Base-by-base conservation (phyloP, 768 basidiomycete species). In the Lactarius indigo region DNA sequence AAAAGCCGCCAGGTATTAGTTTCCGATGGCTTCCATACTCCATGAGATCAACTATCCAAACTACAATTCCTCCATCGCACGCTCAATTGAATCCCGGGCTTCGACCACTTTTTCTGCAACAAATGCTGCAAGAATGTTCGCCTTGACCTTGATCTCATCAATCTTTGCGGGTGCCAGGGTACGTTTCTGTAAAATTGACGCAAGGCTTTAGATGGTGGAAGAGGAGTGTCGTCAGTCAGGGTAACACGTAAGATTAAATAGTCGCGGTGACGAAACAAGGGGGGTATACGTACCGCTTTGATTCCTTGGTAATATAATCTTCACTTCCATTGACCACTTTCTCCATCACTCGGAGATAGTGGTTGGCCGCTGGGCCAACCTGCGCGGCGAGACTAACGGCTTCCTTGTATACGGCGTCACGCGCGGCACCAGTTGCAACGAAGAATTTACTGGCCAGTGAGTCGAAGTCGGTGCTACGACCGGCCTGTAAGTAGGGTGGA, bases 121-220 rank as follows among this genome's bases (percentile, higher is more conserved):
- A 65, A 94, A 93, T 0, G 90, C 85, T 18, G 78, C 75, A 57
- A 94, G 83, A 72, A 98, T 85, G 80, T 98, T 98, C 62, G 86
- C 83, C 80, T 96, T 98, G 75, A 91, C 84, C 78, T 92, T 91
- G 74, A 98, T 88, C 79, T 98, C 94, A 74, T 99, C 97, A 52
- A 95, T 78, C 79, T 98, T 98, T 50, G 82, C 77, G 0, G 84
- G 82, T 9, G 90, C 82, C 52, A 98, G 80, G n/a, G 81, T 87
- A 58, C 89, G 87, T 77, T 95, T 96, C 72, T 80, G 78, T 65
- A 96, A 82, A 72, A 96, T 91, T 67, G 85, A 84, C 65, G 81
- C 81, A 68, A 94, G 80, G n/a, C 93, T 94, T 65, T 13, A 71
- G 26, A 26, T 52, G 50, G 50, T 23, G 50, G 12, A 18, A 68